These are phyloP conservation scores for Vigna mungo DNA, from an alignment of 306 rosid genomes.

Conservation along the genomic window DNA sequence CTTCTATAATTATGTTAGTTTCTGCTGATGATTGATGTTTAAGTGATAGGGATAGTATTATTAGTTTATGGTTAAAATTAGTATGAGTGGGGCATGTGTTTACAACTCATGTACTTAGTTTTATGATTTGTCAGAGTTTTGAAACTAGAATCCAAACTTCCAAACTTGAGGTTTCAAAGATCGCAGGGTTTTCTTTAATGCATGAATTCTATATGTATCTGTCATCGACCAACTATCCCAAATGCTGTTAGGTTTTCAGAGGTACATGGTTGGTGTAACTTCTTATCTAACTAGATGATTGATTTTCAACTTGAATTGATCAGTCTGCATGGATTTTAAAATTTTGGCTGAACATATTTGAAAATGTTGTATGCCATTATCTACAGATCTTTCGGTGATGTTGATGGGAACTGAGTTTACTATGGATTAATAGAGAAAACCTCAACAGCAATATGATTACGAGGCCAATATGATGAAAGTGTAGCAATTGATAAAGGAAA, in stretches of 20 bases:
- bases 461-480: too few species aligned
- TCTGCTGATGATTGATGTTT: constrained; percentile 22
- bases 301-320: neutral
- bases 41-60: constrained; percentile 1
- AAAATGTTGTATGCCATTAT: constrained; percentile 8
- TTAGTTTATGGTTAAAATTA: constrained; percentile 32
- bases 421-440: neutral
- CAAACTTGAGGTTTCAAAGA: neutral
- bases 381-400: neutral
- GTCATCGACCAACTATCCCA: neutral
- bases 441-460: neutral
- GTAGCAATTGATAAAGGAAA: too few species aligned
- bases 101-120: neutral
- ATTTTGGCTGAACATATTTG: neutral
- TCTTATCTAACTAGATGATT: neutral
- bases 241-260: neutral
- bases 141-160: neutral
- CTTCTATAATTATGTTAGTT: neutral
- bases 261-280: neutral
- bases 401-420: neutral
- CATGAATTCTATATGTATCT: neutral
- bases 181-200: neutral
- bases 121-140: neutral
- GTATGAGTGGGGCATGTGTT: neutral
- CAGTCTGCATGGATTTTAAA: neutral